Conservation (phyloP, 805 yeast species). For the Candida pseudofarinosa region DNA sequence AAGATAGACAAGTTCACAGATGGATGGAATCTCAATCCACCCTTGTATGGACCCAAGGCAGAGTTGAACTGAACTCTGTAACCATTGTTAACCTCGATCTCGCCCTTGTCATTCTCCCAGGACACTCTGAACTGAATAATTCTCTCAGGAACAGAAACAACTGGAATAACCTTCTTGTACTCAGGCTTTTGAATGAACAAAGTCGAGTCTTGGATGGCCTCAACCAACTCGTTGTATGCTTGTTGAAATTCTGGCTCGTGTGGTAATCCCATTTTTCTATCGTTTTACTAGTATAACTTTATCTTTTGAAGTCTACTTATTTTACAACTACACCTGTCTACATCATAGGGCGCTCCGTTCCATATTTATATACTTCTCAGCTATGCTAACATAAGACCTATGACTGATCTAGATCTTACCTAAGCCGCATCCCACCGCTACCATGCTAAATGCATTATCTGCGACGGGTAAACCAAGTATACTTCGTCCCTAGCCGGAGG, state of each 20-base stretch:
- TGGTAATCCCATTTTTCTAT: conserved; percentile 76
- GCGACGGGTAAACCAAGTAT: neutral
- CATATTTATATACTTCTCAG: neutral
- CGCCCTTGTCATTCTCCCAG: conserved; percentile 96
- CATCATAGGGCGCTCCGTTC: neutral
- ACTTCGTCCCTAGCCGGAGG: neutral
- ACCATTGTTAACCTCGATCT: conserved; percentile 91
- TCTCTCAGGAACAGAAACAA: conserved; percentile 93
- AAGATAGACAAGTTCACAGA: conserved; percentile 91
- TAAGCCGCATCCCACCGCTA: neutral
- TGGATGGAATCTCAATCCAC: conserved; percentile 98
- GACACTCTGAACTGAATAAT: conserved; percentile 93
- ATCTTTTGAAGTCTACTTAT: neutral
- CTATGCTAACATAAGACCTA: neutral
- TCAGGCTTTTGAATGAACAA: conserved; percentile 86
- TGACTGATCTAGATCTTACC: neutral
- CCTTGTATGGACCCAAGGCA: conserved; percentile 98
- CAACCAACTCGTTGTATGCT: conserved; percentile 90
- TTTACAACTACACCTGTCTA: neutral
- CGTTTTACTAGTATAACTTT: conserved; percentile 1
- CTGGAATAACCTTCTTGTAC: conserved; percentile 81
- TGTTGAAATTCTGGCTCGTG: conserved; percentile 98
- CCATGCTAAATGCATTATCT: neutral
- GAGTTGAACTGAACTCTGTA: conserved; percentile 98
- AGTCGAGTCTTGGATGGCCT: conserved; percentile 88